A percentile compares a stretch with the other conserved stretches of the same genome.
Conservation (phyloP, 768 basidiomycete species). For the Leucosporidium creatinivorum region DNA sequence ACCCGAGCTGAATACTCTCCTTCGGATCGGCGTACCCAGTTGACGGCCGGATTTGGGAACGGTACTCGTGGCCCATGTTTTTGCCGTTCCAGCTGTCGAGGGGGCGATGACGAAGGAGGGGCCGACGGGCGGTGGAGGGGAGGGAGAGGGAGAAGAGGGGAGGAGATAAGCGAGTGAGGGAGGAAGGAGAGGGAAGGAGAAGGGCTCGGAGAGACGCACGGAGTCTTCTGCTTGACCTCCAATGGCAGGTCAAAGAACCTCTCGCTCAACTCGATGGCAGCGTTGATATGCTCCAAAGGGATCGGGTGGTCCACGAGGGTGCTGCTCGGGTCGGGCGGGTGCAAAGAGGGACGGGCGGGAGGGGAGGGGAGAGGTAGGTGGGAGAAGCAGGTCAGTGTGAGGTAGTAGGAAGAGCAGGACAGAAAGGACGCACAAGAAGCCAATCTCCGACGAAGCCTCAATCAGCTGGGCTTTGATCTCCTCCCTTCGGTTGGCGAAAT, state of each 20-base stretch:
- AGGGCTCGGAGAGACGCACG: background rate
- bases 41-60: slow-evolving; percentile 35
- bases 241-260: slow-evolving; percentile 36
- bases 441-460: slow-evolving; percentile 34
- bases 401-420: no score
- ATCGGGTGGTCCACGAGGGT: slow-evolving; percentile 37
- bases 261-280: slow-evolving; percentile 31
- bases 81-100: slow-evolving; percentile 13
- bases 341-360: no score
- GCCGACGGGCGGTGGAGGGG: no score
- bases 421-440: slow-evolving; percentile 37
- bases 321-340: slow-evolving; percentile 11
- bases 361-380: no score
- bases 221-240: slow-evolving; percentile 35
- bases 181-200: background rate
- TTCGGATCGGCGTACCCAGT: slow-evolving; percentile 39
- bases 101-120: no score
- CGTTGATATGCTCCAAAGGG: slow-evolving; percentile 32
- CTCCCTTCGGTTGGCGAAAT: slow-evolving; percentile 35
- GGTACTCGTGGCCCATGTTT: slow-evolving; percentile 34
- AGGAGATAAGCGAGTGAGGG: no score
- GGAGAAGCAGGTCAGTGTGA: no score
- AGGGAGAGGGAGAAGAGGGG: background rate
- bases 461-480: slow-evolving; percentile 37
- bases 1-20: slow-evolving; percentile 37